Base-by-base conservation (phyloP, 805 yeast genomes). In the Metschnikowia lochheadii region DNA sequence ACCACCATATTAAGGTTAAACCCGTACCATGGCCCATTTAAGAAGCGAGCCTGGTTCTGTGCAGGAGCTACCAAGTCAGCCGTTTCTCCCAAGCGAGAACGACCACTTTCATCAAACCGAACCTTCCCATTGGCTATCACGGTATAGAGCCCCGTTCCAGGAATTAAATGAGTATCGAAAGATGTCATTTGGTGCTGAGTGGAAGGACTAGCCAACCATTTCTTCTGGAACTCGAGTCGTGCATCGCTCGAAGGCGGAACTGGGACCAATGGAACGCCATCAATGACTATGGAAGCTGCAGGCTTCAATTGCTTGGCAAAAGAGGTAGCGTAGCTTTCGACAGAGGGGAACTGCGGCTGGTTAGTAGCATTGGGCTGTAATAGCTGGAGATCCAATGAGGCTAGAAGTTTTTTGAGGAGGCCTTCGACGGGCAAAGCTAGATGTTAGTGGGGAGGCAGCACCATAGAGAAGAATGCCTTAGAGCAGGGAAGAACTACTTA, bases 11-110 rank as follows among this genome's bases (percentile, higher is more conserved):
- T 80, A 35, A 85, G 58, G 48, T 79, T 78, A 40, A 83, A 82
- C 2, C 92, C 94, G 62, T 79, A 82, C 81, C 87, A 82, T 5
- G 85, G 72, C 6, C 92, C 83, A 85, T 87, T 85, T 1, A 79
- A 48, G 2, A 82, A 74, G 61, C 86, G 75, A 7, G 62, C 56
- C 8, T 49, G 39, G 6, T 48, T 7, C 23, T 36, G 48, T 11
- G 51, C 33, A 23, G 41, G 45, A 46, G 54, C 48, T 23, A 77
- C 62, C 51, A 84, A 64, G 42, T 83, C 83, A 0, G 89, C 79
- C 18, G 81, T 75, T 49, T 83, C 86, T 2, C 90, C 90, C 26
- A 79, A 59, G 61, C 83, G 78, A 52, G 82, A 84, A 52, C 72
- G 77, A 0, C 94, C 94, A 48, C 84, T 78, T 60, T 87, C 94